A percentile compares a stretch with the other conserved stretches of the same genome.
These are phyloP conservation scores for Bacterosira constricta DNA, from an alignment of 108 stramenopile genomes.

Conservation along the genomic window DNA sequence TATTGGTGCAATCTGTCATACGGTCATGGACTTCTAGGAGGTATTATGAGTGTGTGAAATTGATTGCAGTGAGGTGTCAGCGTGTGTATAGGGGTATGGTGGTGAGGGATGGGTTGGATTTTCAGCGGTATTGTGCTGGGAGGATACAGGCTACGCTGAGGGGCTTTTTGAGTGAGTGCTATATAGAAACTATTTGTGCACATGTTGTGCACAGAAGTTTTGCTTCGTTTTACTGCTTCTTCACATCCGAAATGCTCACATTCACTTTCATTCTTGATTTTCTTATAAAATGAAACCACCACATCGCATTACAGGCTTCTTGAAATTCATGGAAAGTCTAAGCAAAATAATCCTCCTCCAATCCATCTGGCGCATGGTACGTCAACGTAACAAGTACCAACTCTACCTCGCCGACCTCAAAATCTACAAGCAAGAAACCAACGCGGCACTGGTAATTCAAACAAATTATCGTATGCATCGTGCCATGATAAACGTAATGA, in stretches of 20 bases:
- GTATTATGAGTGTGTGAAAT: constrained; percentile 1
- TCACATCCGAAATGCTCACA: neutral
- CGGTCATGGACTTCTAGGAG: constrained; percentile 5
- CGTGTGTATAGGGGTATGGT: constrained; percentile 1
- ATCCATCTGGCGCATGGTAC: neutral
- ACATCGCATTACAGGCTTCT: neutral
- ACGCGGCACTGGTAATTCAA: neutral
- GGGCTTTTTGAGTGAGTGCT: neutral
- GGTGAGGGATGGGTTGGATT: constrained; percentile 8
- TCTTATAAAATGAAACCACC: neutral
- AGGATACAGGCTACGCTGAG: constrained; percentile 1
- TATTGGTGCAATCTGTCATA: constrained; percentile 19
- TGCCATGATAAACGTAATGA: neutral
- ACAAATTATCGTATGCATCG: neutral
- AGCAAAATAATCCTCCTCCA: neutral
- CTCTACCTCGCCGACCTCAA: no score
- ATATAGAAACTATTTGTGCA: no score
- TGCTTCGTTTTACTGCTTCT: no score
- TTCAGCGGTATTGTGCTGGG: neutral
- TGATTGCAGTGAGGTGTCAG: constrained; percentile 12
- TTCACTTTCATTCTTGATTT: neutral
- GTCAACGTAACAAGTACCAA: neutral
- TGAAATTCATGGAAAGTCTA: neutral
- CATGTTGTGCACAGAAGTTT: no score
- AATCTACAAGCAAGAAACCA: no score